Base-by-base conservation (phyloP, 768 basidiomycete species). In the Dacryopinax primogenitus region DNA sequence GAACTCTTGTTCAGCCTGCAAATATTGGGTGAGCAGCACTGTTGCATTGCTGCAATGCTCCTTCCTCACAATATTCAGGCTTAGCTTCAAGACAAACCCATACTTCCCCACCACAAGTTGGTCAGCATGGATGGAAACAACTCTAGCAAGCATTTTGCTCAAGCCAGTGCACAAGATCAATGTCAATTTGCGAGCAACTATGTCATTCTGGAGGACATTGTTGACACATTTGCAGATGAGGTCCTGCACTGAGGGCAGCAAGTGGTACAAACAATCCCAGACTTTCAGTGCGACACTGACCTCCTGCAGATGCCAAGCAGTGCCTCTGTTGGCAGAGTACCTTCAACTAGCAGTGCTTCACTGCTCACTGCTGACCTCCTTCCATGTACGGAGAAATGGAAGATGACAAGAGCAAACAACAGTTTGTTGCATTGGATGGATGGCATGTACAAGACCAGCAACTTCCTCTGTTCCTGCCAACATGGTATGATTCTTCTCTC, bases 61-160 rank as follows among this genome's bases (percentile, higher is more conserved):
- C 4, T 28, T 58, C 12, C 30, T 30, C 9, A 58, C 4, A 3
- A 30, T 30, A 3, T 58, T 23, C 23, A n/a, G n/a, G n/a, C n/a
- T n/a, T n/a, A 74, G 72, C 68, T 77, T 6, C 62, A 73, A 39
- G 74, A 69, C 30, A 75, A 79, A 63, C 71, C 71, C 0, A 28
- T 66, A 0, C 70, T 79, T 0, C 12, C 33, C 4, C 74, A 70
- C 33, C 18, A 65, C 0, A 16, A 71, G 3, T 66, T 79, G 33
- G 33, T 69, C 13, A 70, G 69, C n/a, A 68, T 75, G 51, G 75
- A 78, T 65, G 73, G 74, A 1, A 78, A 78, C 62, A 68, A 74
- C 34, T 78, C 74, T 0, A 67, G 74, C 1, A 75, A 76, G 63
- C 70, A 72, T 0, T 69, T 77, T 33, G 71, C 69, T 3, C 66